These are phyloP conservation scores for Eragrostis curvula DNA, from an alignment of 176 grass and related monocot genomes.

Conservation along the genomic window DNA sequence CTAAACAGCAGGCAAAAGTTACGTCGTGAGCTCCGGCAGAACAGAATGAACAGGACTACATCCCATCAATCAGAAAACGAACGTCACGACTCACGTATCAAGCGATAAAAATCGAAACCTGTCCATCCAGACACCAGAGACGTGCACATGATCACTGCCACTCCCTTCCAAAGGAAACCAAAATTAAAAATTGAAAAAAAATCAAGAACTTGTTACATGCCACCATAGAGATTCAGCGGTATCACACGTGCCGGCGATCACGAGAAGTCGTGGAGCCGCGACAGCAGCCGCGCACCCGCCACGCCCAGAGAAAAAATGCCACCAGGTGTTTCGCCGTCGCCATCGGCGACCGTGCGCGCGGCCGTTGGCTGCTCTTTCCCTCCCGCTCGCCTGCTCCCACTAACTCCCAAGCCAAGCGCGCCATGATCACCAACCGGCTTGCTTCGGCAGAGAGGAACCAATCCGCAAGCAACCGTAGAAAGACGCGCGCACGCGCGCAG, in stretches of 20 bases:
- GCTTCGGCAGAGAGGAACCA: slow-evolving; percentile 70
- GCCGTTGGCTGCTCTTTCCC: slow-evolving; percentile 49
- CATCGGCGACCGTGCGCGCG: slow-evolving; percentile 34
- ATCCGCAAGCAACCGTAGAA: slow-evolving; percentile 38
- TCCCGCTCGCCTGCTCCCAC: slow-evolving; percentile 45
- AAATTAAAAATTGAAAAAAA: no score
- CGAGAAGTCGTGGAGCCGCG: background rate
- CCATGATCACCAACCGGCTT: slow-evolving; percentile 77
- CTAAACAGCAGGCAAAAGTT: background rate
- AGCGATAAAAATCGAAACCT: background rate
- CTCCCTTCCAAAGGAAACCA: background rate
- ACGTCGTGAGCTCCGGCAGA: background rate
- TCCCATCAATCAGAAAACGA: background rate
- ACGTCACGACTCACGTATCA: background rate
- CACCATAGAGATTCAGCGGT: background rate
- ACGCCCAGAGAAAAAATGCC: background rate
- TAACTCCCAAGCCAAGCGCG: background rate
- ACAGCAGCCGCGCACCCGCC: slow-evolving; percentile 14
- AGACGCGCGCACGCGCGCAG: background rate
- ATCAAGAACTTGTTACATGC: no score
- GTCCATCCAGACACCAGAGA: no score
- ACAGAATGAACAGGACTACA: background rate
- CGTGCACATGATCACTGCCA: no score
- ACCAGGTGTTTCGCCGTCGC: slow-evolving; percentile 36
- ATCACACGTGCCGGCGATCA: slow-evolving; percentile 20